Evolutionary conservation across 352 stramenopile genomes (phyloP), one percentile per base, ranked within the genome.

Genomic region (Globisporangium radiosum): DNA sequence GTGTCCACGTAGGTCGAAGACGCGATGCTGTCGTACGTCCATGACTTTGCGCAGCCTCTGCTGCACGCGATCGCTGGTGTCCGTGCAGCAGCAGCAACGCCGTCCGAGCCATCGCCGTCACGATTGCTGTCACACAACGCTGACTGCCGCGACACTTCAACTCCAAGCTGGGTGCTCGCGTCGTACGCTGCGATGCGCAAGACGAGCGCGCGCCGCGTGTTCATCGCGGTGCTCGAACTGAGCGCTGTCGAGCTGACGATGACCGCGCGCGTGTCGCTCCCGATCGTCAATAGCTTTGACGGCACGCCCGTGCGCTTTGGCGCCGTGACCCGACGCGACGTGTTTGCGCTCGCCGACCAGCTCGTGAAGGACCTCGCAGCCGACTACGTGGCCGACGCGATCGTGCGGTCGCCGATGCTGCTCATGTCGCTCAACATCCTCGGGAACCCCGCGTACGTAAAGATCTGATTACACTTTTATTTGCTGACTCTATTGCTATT

Each of bases 401-500:
- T 94, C 48, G 80, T 94, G 33, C 74, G 84, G 17, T 88, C 78
- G 7, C 85, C 83, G 5, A 71, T 92, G 66, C 63, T 94, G 36
- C 45, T 94, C 13, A 88, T 92, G 83, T 94, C 85, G 13, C 70
- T 94, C 53, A 92, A 92, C 67, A 87, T 92, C 55, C 64, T 92
- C 51, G 85, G 85, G 33, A 94, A 94, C 56, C 85, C 85, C 62
- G 81, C 83, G 85, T 94, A 87, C 52, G 82, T 76, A n/a, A 44
- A 1, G 37, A 6, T 2, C 47, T 47, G 1, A 7, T 58, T 25
- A 13, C 39, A 59, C 4, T 38, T 33, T 14, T 51, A 7, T n/a
- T 8, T 59, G n/a, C 33, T 37, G 51, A 33, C 17, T 47, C 7
- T 38, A 11, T 39, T 39, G 19, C 1, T 59, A 17, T 53, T 15